A percentile compares a stretch with the other conserved stretches of the same genome.
Conservation (phyloP, 148 eudicot genomes). For the Rhododendron molle region DNA sequence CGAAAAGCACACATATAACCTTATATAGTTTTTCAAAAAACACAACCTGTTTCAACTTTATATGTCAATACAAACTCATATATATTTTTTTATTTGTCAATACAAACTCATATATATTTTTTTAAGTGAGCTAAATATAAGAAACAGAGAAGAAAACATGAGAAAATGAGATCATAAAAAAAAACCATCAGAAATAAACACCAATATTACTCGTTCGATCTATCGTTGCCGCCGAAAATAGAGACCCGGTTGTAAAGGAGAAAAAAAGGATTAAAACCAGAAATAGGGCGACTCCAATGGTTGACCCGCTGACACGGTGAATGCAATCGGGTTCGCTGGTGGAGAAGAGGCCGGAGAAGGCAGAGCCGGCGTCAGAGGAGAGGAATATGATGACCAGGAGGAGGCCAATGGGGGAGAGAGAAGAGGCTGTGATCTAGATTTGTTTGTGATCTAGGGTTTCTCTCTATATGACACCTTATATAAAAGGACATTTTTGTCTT, state of each 20-base stretch:
- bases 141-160: neutral
- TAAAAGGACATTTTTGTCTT: no score
- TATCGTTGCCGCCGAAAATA: constrained; percentile 90
- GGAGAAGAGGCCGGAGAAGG: constrained; percentile 47
- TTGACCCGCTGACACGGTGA: constrained; percentile 85
- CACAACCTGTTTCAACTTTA: no score
- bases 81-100: no score
- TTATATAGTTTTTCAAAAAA: no score
- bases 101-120: no score
- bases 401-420: constrained; percentile 44
- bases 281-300: constrained; percentile 70
- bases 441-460: no score
- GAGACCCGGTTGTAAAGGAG: constrained; percentile 54
- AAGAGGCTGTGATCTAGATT: no score
- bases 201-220: constrained; percentile 38
- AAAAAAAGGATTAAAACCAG: constrained; percentile 47
- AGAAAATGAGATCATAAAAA: neutral
- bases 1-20: no score
- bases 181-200: neutral
- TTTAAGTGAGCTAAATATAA: neutral
- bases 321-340: constrained; percentile 66
- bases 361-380: constrained; percentile 54
- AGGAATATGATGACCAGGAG: constrained; percentile 70
- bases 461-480: no score
- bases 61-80: no score